A percentile compares a stretch with the other conserved stretches of the same genome.
These are phyloP conservation scores for Alisma plantagoaquatica DNA, from an alignment of 106 monocot genomes.

Conservation along the genomic window DNA sequence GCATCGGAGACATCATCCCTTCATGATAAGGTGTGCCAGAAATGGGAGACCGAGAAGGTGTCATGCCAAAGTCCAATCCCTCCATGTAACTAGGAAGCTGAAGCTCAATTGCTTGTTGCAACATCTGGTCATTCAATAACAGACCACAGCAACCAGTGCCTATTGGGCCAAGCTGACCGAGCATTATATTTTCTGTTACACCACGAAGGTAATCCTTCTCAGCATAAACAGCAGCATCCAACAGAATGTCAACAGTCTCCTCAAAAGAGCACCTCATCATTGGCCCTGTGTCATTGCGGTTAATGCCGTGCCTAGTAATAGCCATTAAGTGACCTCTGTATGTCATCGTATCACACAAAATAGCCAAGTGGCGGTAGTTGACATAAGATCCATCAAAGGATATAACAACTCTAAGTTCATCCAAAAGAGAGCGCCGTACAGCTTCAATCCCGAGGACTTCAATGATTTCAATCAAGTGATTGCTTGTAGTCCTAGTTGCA, in stretches of 20 bases:
- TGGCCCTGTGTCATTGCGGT: conserved; percentile 92
- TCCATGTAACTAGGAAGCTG: conserved; percentile 97
- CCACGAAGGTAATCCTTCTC: conserved; percentile 85
- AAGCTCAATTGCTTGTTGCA: conserved; percentile 92
- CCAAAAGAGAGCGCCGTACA: conserved; percentile 80
- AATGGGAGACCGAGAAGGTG: conserved; percentile 74
- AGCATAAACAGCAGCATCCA: conserved; percentile 95
- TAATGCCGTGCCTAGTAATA: conserved; percentile 93
- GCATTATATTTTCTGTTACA: conserved; percentile 96
- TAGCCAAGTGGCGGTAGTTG: conserved; percentile 92
- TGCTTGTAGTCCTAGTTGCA: conserved; percentile 85
- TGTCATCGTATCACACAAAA: conserved; percentile 98
- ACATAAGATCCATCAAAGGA: conserved; percentile 99
- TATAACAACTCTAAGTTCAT: conserved; percentile 91
- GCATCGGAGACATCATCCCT: conserved; percentile 96
- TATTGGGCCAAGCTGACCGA: conserved; percentile 95
- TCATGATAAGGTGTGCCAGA: conserved; percentile 87
- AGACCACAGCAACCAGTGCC: conserved; percentile 78
- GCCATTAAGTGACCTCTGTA: conserved; percentile 98
- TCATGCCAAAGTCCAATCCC: conserved; percentile 93
- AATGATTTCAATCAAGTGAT: conserved; percentile 97
- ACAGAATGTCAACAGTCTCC: conserved; percentile 95
- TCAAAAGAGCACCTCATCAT: conserved; percentile 99
- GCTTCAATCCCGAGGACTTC: conserved; percentile 99
- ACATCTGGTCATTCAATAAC: conserved; percentile 93